Evolutionary conservation across 176 grass and related monocot species (phyloP).

Genomic region (Panicum miliaceum): DNA sequence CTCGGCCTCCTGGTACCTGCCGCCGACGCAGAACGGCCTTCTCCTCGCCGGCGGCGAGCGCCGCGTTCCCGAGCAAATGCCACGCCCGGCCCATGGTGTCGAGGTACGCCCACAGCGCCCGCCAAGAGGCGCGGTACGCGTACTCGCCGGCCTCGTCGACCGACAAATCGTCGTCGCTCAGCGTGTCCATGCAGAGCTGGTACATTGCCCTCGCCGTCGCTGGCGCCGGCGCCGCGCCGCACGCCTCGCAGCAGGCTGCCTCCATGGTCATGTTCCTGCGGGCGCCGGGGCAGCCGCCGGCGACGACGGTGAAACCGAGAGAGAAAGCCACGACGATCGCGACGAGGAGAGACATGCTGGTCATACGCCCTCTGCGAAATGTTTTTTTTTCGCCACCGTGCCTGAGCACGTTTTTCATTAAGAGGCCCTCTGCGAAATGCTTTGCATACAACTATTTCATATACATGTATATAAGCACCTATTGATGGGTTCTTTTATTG

Average conservation of each 20-base stretch:
- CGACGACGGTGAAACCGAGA: background rate
- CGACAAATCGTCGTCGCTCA: background rate
- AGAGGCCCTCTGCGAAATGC: background rate
- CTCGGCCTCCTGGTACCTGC: background rate
- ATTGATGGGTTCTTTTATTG: background rate
- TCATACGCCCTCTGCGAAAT: background rate
- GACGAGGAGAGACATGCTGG: background rate
- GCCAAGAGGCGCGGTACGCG: background rate
- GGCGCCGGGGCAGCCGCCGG: background rate
- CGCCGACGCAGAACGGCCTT: background rate
- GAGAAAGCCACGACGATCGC: background rate
- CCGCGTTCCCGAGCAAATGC: background rate
- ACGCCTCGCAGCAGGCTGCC: background rate
- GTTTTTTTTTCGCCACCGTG: no score
- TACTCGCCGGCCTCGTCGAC: background rate
- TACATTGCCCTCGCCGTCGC: background rate
- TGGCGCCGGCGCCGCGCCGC: background rate
- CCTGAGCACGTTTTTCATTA: no score
- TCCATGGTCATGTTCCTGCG: background rate
- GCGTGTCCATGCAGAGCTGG: background rate
- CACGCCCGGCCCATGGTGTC: background rate
- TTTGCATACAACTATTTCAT: background rate
- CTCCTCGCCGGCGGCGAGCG: background rate
- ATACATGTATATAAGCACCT: background rate
- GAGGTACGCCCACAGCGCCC: background rate